These are phyloP conservation scores for Ceratocystis albifundus DNA, from an alignment of 2,329 filamentous ascomycete genomes.

Conservation along the genomic window DNA sequence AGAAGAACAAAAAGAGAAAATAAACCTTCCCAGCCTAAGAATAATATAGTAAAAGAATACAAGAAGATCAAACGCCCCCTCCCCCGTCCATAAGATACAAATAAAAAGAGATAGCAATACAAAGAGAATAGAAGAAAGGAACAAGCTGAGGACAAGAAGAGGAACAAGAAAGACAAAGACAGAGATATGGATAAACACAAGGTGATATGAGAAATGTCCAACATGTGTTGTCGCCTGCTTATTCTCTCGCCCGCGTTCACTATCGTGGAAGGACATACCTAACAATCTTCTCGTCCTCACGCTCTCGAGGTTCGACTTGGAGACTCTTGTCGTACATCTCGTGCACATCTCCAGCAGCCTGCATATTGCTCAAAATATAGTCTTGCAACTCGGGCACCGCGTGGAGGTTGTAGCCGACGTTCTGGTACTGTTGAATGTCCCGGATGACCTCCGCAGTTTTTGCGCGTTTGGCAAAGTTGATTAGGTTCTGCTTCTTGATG, in stretches of 20 bases:
- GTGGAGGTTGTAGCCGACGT: constrained; percentile 86
- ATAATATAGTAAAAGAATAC: neutral
- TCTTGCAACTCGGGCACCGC: constrained; percentile 86
- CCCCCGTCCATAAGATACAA: neutral
- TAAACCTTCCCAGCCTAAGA: neutral
- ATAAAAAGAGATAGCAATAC: constrained; percentile 10
- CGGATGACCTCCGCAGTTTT: constrained; percentile 98
- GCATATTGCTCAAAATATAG: constrained; percentile 94
- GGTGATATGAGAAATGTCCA: neutral
- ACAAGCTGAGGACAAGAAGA: too few relatives aligned
- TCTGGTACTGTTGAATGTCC: constrained; percentile 97
- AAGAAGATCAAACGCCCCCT: neutral
- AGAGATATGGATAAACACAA: neutral
- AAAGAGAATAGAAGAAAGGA: constrained; percentile 10
- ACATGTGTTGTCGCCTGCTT: neutral
- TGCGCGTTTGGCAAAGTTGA: constrained; percentile 96
- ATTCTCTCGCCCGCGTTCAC: constrained; percentile 9
- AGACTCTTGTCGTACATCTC: constrained; percentile 99
- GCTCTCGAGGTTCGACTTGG: constrained; percentile 82
- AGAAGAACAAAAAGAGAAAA: neutral
- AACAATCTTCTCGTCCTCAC: constrained; percentile 98
- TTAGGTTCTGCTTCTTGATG: constrained; percentile 90
- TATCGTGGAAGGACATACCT: constrained; percentile 51
- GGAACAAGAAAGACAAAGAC: neutral
- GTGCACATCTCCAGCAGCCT: constrained; percentile 87